These are phyloP conservation scores for Chrysopogon serrulatus DNA, from an alignment of 176 grass and related monocot species.

Conservation along the genomic window DNA sequence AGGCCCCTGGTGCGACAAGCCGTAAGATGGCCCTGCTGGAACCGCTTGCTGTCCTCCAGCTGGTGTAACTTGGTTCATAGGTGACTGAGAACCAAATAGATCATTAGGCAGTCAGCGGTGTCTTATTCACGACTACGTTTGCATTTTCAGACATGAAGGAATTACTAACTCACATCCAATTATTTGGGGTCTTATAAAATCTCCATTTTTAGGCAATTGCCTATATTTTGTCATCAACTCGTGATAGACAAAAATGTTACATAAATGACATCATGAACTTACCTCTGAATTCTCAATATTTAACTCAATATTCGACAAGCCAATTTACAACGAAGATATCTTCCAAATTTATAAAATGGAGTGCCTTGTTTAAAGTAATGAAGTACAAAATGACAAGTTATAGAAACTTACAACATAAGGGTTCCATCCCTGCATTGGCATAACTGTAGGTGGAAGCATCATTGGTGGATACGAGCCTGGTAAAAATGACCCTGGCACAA, in stretches of 20 bases:
- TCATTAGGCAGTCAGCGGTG: not conserved
- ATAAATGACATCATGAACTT: not conserved
- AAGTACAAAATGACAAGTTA: constrained; percentile 26
- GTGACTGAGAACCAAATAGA: constrained; percentile 34
- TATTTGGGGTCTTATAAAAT: not conserved
- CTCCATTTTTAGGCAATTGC: not conserved
- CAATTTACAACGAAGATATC: not conserved
- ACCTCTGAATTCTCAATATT: not conserved
- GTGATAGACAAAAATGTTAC: not conserved
- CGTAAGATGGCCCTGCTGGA: constrained; percentile 54
- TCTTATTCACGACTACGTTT: not conserved
- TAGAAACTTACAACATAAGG: constrained; percentile 70
- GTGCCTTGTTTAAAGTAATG: not conserved
- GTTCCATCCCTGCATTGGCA: constrained; percentile 86
- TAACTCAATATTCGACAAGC: not conserved
- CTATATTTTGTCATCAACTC: not conserved
- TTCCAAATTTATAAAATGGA: not conserved
- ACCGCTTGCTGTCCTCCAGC: constrained; percentile 56
- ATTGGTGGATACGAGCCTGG: constrained; percentile 57
- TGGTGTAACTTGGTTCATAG: constrained; percentile 46
- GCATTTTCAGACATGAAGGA: not conserved
- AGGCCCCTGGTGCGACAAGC: constrained; percentile 47
- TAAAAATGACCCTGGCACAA: constrained; percentile 60
- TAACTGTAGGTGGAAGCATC: constrained; percentile 64
- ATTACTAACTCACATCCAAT: not conserved